These are phyloP conservation scores for Nannizziopsis arthrosporioides DNA, from an alignment of 2,329 filamentous ascomycete genomes.

Conservation along the genomic window DNA sequence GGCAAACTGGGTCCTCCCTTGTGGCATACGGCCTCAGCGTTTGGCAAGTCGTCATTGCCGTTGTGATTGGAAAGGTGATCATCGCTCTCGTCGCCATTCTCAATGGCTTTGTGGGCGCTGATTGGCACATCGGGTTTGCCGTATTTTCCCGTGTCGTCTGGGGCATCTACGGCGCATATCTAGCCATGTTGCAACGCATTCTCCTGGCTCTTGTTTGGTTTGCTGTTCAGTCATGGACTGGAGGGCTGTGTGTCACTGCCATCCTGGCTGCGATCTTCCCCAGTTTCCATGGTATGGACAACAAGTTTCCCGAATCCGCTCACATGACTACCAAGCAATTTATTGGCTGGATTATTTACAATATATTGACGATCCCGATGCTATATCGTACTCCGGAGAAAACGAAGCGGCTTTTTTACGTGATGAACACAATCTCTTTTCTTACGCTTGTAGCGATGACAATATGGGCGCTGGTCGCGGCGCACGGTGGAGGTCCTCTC, in stretches of 20 bases:
- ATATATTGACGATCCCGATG: conserved; percentile 30
- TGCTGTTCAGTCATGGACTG: conserved; percentile 26
- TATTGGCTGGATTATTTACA: conserved; percentile 29
- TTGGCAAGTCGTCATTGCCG: conserved; percentile 20
- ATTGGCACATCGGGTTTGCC: conserved; percentile 37
- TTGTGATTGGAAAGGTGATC: conserved; percentile 19
- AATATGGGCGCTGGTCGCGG: conserved; percentile 3
- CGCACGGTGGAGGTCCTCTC: conserved; percentile 7
- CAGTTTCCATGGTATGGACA: conserved; percentile 26
- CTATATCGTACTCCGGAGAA: conserved; percentile 32
- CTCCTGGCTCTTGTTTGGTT: conserved; percentile 33
- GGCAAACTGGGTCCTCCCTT: conserved; percentile 21
- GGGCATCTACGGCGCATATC: conserved; percentile 33
- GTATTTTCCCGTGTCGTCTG: conserved; percentile 32
- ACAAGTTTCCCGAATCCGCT: conserved; percentile 24
- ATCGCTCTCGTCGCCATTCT: conserved; percentile 26
- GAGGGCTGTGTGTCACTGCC: conserved; percentile 8
- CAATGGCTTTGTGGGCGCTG: conserved; percentile 30
- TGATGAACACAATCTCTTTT: conserved; percentile 8
- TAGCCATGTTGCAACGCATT: conserved; percentile 32
- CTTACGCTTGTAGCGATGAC: conserved; percentile 8
- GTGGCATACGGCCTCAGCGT: conserved; percentile 23
- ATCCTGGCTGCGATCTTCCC: conserved; percentile 10
- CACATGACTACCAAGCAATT: conserved; percentile 29
- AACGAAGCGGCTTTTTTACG: conserved; percentile 7